Conservation (phyloP, 2,329 filamentous ascomycete genomes). For the Trichoderma sp. region DNA sequence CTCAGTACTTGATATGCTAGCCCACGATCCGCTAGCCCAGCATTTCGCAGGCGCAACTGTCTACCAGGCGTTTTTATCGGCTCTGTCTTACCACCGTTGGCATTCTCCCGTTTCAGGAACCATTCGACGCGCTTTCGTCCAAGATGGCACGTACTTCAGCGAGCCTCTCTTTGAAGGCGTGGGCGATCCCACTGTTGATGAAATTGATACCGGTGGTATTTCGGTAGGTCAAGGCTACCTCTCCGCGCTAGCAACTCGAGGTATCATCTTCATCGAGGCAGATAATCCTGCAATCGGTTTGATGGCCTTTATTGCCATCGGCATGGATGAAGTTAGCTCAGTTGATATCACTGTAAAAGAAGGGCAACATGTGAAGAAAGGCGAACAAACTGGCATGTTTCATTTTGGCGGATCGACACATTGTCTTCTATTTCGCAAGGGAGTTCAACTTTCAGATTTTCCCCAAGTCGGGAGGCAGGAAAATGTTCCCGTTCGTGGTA, state of each 20-base stretch:
- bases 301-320: slow-evolving; percentile 67
- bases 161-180: slow-evolving; percentile 46
- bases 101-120: slow-evolving; percentile 64
- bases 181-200: slow-evolving; percentile 28
- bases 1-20: slow-evolving; percentile 62
- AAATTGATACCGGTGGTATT: slow-evolving; percentile 43
- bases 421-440: slow-evolving; percentile 63
- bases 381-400: slow-evolving; percentile 73
- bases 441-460: slow-evolving; percentile 45
- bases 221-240: slow-evolving; percentile 62
- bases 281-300: slow-evolving; percentile 65
- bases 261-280: slow-evolving; percentile 67
- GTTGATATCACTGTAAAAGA: slow-evolving; percentile 68
- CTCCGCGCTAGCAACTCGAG: slow-evolving; percentile 64
- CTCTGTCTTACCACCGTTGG: slow-evolving; percentile 69
- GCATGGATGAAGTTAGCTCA: slow-evolving; percentile 73
- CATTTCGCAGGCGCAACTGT: slow-evolving; percentile 62
- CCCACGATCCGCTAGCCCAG: slow-evolving; percentile 48
- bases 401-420: slow-evolving; percentile 74
- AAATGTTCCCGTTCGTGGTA: slow-evolving; percentile 40
- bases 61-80: slow-evolving; percentile 68
- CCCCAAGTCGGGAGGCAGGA: slow-evolving; percentile 34
- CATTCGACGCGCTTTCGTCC: slow-evolving; percentile 54
- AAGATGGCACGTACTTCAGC: slow-evolving; percentile 66
- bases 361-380: slow-evolving; percentile 64